phyloP scores from a whole-genome alignment of 306 rosid genomes.

The Senna siamea region DNA sequence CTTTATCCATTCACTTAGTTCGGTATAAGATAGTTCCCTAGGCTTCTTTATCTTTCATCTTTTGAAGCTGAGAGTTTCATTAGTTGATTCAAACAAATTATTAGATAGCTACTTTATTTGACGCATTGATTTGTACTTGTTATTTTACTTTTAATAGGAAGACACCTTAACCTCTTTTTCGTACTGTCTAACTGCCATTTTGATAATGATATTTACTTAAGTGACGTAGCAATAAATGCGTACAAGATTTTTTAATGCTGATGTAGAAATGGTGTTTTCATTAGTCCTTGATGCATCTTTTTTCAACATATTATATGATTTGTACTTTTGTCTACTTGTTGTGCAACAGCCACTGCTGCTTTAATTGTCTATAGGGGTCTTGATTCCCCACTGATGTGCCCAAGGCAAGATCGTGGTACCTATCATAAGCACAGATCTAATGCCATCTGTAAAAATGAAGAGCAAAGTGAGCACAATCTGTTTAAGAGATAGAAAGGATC shows the following conservation, averaged over 20 bases:
- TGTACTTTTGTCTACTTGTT: conserved; percentile 13
- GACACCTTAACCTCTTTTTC: conserved; percentile 10
- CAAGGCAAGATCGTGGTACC: conserved; percentile 47
- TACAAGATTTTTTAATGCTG: conserved; percentile 4
- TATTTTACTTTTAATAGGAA: conserved; percentile 2
- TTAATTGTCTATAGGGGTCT: conserved; percentile 45
- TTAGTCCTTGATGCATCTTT: conserved; percentile 2
- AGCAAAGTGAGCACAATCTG: conserved; percentile 72
- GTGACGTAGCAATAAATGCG: not conserved
- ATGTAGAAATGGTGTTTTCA: conserved; percentile 4
- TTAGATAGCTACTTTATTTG: not conserved
- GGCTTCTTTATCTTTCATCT: conserved; percentile 1
- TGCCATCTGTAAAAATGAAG: conserved; percentile 98
- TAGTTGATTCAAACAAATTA: not conserved
- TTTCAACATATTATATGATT: not conserved
- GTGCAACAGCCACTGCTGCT: conserved; percentile 50
- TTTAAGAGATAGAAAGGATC: conserved; percentile 76
- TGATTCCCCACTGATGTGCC: conserved; percentile 61
- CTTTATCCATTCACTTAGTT: not conserved
- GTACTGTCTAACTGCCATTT: not conserved
- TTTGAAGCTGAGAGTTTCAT: conserved; percentile 2
- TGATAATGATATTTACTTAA: not conserved
- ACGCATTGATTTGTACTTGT: not conserved
- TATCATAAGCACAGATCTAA: conserved; percentile 69
- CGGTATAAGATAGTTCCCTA: conserved; percentile 3